Percentiles rank a stretch among this genome's conserved stretches.
Conservation (phyloP, 352 stramenopile species). For the Phytopythium cucurbitacearum region DNA sequence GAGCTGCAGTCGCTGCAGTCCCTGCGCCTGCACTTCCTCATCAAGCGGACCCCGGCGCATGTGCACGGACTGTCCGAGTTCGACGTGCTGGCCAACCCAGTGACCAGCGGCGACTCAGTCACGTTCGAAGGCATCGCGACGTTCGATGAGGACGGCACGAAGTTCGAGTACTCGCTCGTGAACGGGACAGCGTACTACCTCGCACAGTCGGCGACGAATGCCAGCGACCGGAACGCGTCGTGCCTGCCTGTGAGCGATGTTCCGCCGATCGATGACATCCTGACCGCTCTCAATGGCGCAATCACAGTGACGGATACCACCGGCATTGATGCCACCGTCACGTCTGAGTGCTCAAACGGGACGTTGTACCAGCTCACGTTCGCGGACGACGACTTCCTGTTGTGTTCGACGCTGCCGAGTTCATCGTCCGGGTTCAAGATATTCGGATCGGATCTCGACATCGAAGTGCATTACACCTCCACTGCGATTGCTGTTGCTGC, state of each 20-base stretch:
- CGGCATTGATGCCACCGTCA: neutral
- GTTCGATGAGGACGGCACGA: constrained; percentile 19
- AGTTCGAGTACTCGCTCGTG: constrained; percentile 29
- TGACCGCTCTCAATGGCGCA: constrained; percentile 5
- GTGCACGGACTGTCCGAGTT: constrained; percentile 25
- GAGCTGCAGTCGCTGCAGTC: constrained; percentile 27
- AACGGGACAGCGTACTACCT: constrained; percentile 20
- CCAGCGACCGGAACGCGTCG: neutral
- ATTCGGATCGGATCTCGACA: constrained; percentile 24
- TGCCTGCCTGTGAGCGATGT: constrained; percentile 2
- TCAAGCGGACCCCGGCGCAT: constrained; percentile 24
- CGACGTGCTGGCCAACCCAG: constrained; percentile 23
- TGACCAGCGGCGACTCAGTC: constrained; percentile 12
- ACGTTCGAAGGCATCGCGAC: constrained; percentile 29
- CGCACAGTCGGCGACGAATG: neutral
- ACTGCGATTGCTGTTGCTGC: neutral
- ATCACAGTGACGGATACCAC: constrained; percentile 11
- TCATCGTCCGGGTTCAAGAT: constrained; percentile 16
- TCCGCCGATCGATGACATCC: constrained; percentile 12
- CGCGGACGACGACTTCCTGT: constrained; percentile 25
- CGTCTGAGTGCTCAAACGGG: constrained; percentile 5
- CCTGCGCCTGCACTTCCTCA: constrained; percentile 20
- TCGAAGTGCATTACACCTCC: constrained; percentile 18
- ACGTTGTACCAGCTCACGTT: constrained; percentile 18
- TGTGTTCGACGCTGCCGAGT: constrained; percentile 19